Conservation (phyloP, 352 stramenopile species). For the Blastocystis sp. region DNA sequence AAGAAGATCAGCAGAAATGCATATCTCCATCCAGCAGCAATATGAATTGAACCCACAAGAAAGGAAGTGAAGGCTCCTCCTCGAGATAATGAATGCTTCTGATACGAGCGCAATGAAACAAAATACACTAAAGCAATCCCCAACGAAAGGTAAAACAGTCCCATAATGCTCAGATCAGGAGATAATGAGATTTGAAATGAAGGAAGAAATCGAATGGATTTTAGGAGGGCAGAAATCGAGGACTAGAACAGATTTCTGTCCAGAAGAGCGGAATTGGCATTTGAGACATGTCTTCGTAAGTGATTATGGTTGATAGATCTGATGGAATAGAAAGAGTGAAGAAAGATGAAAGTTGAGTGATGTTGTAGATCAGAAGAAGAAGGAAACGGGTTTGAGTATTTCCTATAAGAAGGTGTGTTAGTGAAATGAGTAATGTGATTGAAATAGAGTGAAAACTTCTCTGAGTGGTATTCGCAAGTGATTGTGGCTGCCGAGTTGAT, state of each 20-base stretch:
- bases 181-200: not conserved
- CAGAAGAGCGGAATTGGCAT: not conserved
- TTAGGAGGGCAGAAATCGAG: not conserved
- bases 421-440: not conserved
- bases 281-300: conserved; percentile 37
- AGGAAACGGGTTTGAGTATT: conserved; percentile 65
- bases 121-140: not conserved
- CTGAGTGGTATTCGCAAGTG: conserved; percentile 79
- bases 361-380: conserved; percentile 64
- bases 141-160: not conserved
- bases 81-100: conserved; percentile 30
- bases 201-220: not conserved
- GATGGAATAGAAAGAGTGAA: conserved; percentile 46
- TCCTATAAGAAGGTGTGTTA: conserved; percentile 63
- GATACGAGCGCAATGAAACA: conserved; percentile 9
- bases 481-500: conserved; percentile 97
- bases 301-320: not conserved
- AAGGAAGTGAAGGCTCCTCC: not conserved
- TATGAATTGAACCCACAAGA: conserved; percentile 27
- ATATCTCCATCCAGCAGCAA: conserved; percentile 47
- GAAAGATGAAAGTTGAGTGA: not conserved
- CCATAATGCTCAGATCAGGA: not conserved
- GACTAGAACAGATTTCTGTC: not conserved
- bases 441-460: conserved; percentile 71
- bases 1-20: conserved; percentile 41